A percentile compares a stretch with the other conserved stretches of the same genome.
Conservation (phyloP, 805 yeast genomes). For the Hanseniaspora meyeri region DNA sequence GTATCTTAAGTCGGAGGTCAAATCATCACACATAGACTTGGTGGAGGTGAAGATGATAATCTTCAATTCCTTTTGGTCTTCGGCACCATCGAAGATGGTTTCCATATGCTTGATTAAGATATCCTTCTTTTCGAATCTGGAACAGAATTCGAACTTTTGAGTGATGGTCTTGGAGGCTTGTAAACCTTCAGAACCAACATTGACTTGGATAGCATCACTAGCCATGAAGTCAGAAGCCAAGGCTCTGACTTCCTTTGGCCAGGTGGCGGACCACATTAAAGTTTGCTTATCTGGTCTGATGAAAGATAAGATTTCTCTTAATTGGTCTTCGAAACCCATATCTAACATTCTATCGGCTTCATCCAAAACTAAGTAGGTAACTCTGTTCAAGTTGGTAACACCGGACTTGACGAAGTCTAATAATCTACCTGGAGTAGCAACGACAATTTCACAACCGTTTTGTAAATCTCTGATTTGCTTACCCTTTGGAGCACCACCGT, state of each 20-base stretch:
- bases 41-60: conserved; percentile 88
- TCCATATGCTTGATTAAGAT: conserved; percentile 73
- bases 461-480: conserved; percentile 92
- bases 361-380: conserved; percentile 90
- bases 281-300: conserved; percentile 99
- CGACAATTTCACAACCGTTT: conserved; percentile 89
- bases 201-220: conserved; percentile 88
- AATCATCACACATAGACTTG: conserved; percentile 93
- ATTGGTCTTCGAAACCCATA: conserved; percentile 99
- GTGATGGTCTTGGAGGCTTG: conserved; percentile 94
- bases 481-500: conserved; percentile 99
- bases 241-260: conserved; percentile 97
- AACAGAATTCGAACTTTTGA: conserved; percentile 81
- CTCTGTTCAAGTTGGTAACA: conserved; percentile 89
- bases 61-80: conserved; percentile 39
- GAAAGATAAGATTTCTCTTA: conserved; percentile 93
- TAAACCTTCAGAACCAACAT: conserved; percentile 87
- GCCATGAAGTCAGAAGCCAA: conserved; percentile 78
- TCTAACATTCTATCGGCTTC: conserved; percentile 99
- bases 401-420: conserved; percentile 94
- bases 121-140: conserved; percentile 91
- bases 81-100: conserved; percentile 55
- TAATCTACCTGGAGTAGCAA: conserved; percentile 98
- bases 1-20: conserved; percentile 78
- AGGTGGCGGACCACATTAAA: conserved; percentile 98